Base-by-base conservation (phyloP, 2,329 filamentous ascomycete genomes). In the Xylaria hypoxylon region DNA sequence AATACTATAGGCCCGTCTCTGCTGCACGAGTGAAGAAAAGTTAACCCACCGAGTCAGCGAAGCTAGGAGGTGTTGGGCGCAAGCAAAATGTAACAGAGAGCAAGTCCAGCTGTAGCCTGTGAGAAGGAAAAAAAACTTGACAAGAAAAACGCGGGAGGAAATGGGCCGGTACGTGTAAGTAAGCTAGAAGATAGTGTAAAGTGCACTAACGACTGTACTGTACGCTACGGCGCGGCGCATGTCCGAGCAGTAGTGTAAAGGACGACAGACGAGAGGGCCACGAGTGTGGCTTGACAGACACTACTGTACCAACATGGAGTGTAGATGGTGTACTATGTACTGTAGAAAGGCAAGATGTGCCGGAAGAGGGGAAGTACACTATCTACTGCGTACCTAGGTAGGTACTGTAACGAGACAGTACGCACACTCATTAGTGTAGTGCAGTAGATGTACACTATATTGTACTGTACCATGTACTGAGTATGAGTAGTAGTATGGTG, bases 271-370 rank as follows among this genome's bases (percentile, higher is more conserved):
- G 50, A 57, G 61, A 57, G 40, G 62, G 11, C 40, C 52, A 47
- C 44, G 67, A 48, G 51, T 64, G 74, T 74, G 74, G 73, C 74
- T 75, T 72, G 73, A 72, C 67, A 66, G 60, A 38, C 35, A 38
- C 13, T 38, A 38, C 35, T 15, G 35, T 38, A 38, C 35, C 13
- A 38, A 38, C 10, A 38, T 38, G 35, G 13, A 38, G 13, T 15
- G 10, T 38, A 38, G 11, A 3, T 38, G 2, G 11, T 13, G 8
- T 38, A 38, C 8, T 38, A 38, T 38, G 33, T 13, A 38, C 11
- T 10, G 6, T 38, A 38, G 11, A 4, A 38, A 53, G 62, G 68
- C 62, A 70, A 60, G 68, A 60, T 61, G 68, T 75, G 72, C 70
- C 74, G 65, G 70, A 65, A 67, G 67, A 67, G 69, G 69, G 67